Percentiles rank a stretch among this genome's conserved stretches.
phyloP scores from a whole-genome alignment of 371 early-diverging fungal genomes.

The Sporodiniella umbellata region DNA sequence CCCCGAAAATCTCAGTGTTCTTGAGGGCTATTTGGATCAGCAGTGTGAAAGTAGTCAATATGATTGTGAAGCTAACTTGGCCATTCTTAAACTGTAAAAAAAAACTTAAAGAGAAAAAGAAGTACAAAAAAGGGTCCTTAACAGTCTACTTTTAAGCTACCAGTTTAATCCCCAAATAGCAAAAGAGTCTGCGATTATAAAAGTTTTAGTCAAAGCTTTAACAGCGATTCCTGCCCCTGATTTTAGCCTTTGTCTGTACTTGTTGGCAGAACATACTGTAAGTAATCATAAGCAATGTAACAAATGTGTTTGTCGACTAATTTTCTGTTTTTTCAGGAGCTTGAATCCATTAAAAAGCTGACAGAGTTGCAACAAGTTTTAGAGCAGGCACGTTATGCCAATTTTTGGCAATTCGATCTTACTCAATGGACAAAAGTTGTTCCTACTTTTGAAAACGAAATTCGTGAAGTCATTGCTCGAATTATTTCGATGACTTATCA shows the following conservation, averaged over 20 bases:
- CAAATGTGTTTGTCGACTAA: neutral
- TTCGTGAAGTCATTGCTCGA: slow-evolving; percentile 71
- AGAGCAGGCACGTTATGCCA: slow-evolving; percentile 73
- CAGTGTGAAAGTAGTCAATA: slow-evolving; percentile 78
- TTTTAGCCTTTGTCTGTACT: slow-evolving; percentile 84
- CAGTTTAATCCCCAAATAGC: slow-evolving; percentile 85
- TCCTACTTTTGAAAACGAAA: slow-evolving; percentile 69
- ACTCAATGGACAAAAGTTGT: slow-evolving; percentile 61
- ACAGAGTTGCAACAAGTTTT: slow-evolving; percentile 74
- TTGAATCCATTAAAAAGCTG: slow-evolving; percentile 62
- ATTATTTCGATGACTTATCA: slow-evolving; percentile 81
- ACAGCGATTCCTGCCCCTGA: slow-evolving; percentile 84
- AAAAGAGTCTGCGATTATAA: slow-evolving; percentile 68
- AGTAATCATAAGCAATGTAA: slow-evolving; percentile 4
- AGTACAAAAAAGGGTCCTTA: no score
- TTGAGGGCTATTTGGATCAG: slow-evolving; percentile 78
- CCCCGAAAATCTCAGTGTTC: slow-evolving; percentile 75
- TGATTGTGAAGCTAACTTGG: slow-evolving; percentile 88
- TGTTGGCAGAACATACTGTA: slow-evolving; percentile 75
- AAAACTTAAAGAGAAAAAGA: no score
- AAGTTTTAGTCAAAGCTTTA: slow-evolving; percentile 79
- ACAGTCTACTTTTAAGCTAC: slow-evolving; percentile 46
- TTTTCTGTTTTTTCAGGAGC: slow-evolving; percentile 22
- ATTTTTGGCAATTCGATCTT: slow-evolving; percentile 76
- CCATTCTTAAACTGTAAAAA: slow-evolving; percentile 82